Percentiles rank a stretch among this genome's conserved stretches.
Conservation (phyloP, 2,329 filamentous ascomycete genomes). For the Penicillium sp. region DNA sequence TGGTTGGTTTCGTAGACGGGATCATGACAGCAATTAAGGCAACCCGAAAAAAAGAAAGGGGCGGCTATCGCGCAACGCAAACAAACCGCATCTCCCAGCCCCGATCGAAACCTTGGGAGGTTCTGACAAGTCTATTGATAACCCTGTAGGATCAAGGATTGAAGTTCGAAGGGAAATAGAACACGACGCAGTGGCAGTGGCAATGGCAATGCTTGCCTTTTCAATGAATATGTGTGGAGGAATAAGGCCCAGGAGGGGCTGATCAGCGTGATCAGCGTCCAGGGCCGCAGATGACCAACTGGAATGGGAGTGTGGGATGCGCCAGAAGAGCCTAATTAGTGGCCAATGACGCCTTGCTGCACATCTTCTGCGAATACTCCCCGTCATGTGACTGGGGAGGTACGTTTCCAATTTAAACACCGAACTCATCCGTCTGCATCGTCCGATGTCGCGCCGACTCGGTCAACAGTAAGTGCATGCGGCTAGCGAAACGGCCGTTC, state of each 20-base stretch:
- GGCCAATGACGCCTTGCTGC: conserved; percentile 3
- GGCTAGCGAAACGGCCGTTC: not conserved
- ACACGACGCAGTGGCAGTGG: not conserved
- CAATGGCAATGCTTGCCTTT: conserved; percentile 12
- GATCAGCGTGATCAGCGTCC: conserved; percentile 24
- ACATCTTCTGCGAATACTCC: not conserved
- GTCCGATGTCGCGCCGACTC: not conserved
- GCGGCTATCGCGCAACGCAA: conserved; percentile 22
- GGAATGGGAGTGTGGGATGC: conserved; percentile 1
- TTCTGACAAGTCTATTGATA: not conserved
- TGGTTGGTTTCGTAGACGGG: not conserved
- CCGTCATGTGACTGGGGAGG: not conserved
- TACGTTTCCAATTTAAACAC: not conserved
- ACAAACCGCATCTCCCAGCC: conserved; percentile 2
- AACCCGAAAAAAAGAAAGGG: conserved; percentile 4
- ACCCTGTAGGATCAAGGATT: not conserved
- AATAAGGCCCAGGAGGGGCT: not conserved
- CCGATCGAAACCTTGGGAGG: not conserved
- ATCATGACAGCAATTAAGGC: conserved; percentile 3
- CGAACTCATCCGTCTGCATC: not conserved
- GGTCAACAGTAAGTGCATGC: not conserved
- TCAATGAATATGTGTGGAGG: not conserved
- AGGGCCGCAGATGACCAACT: conserved; percentile 8
- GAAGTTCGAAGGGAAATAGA: not conserved
- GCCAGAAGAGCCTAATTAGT: conserved; percentile 14